Conservation (phyloP, 2,329 filamentous ascomycete species). For the Biscogniauxia mediterranea region DNA sequence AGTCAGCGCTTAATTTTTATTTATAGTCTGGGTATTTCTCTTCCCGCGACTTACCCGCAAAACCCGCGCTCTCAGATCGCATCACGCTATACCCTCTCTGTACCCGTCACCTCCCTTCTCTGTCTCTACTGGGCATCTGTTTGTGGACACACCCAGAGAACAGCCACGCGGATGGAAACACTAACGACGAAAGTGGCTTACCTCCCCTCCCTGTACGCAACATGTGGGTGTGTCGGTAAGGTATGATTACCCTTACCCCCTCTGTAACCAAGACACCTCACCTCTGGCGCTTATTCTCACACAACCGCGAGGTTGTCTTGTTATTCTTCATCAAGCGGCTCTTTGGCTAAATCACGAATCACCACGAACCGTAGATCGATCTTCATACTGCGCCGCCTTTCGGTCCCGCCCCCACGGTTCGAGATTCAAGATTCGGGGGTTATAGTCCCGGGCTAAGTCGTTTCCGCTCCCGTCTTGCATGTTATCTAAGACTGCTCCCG, state of each 20-base stretch:
- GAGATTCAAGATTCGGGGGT: not conserved
- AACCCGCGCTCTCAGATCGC: not conserved
- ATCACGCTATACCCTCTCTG: constrained; percentile 5
- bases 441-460: not conserved
- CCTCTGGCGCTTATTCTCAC: constrained; percentile 14
- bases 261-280: constrained; percentile 8
- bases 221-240: constrained; percentile 11
- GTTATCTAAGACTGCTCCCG: not conserved
- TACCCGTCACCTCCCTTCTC: constrained; percentile 12
- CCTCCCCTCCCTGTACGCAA: constrained; percentile 6
- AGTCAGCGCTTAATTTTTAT: constrained; percentile 18
- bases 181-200: constrained; percentile 12
- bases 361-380: not conserved
- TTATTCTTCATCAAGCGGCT: not conserved
- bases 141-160: constrained; percentile 5
- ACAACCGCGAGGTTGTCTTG: constrained; percentile 14
- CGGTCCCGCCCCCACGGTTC: not conserved
- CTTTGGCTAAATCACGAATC: not conserved
- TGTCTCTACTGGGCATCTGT: constrained; percentile 1
- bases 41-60: constrained; percentile 1
- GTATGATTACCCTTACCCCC: constrained; percentile 1
- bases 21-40: constrained; percentile 11
- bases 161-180: constrained; percentile 15
- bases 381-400: not conserved
- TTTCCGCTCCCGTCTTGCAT: not conserved